Percentiles rank a stretch among this genome's conserved stretches.
Evolutionary conservation across 805 yeast genomes (phyloP).

Genomic region (Yarrowia sp.): DNA sequence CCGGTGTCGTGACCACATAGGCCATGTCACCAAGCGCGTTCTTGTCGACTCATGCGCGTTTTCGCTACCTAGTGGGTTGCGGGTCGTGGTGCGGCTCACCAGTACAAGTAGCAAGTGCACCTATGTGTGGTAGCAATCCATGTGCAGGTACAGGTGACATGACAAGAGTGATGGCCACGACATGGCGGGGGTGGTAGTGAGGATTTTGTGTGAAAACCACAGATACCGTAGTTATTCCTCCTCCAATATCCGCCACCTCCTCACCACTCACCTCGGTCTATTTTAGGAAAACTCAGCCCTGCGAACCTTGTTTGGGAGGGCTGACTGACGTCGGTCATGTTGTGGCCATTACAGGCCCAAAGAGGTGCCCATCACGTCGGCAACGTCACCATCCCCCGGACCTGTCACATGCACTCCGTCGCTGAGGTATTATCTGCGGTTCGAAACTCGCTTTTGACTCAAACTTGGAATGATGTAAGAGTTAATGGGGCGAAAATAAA

Average conservation of each 20-base stretch:
- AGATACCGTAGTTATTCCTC: too few relatives aligned
- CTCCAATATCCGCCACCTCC: not conserved
- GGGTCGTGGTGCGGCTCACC: conserved; percentile 8
- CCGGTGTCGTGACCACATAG: not conserved
- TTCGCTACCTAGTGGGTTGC: not conserved
- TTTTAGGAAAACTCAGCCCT: conserved; percentile 28
- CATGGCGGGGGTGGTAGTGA: not conserved
- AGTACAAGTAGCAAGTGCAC: conserved; percentile 3
- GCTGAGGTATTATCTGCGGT: conserved; percentile 17
- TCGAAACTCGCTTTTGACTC: conserved; percentile 22
- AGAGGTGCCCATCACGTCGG: not conserved
- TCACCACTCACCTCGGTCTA: not conserved
- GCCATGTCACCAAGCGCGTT: not conserved
- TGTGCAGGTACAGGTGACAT: conserved; percentile 12
- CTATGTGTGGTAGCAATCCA: conserved; percentile 2
- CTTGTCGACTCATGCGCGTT: not conserved
- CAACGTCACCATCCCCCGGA: not conserved
- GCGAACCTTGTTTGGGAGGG: conserved; percentile 31
- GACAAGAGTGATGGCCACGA: not conserved
- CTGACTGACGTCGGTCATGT: conserved; percentile 4
- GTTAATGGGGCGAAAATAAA: too few relatives aligned
- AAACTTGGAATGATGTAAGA: conserved; percentile 19
- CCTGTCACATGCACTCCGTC: conserved; percentile 7
- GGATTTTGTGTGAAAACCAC: too few relatives aligned
- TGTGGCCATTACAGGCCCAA: not conserved